Conservation (phyloP, 441 rosid genomes). For the Gossypium aridum region DNA sequence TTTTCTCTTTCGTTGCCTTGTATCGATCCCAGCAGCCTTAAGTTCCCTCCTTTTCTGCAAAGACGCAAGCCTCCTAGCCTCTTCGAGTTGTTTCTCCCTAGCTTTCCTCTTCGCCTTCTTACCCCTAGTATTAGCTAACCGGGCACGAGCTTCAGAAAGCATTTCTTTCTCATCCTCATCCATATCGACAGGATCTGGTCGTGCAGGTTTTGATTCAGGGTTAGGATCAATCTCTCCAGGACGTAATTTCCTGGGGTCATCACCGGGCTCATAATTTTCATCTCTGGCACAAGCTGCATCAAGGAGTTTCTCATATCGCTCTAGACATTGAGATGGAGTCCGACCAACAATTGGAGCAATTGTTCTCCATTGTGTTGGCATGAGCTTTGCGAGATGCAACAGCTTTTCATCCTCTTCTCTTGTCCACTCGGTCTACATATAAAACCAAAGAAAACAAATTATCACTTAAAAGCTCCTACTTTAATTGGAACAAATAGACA, state of each 20-base stretch:
- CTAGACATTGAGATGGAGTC: conserved; percentile 97
- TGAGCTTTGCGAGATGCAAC: conserved; percentile 95
- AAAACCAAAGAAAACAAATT: conserved; percentile 8
- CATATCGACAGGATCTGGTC: conserved; percentile 99
- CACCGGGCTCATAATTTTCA: conserved; percentile 90
- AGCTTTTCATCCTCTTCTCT: conserved; percentile 98
- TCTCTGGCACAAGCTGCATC: conserved; percentile 98
- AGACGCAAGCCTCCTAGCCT: conserved; percentile 98
- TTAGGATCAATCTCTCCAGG: conserved; percentile 99
- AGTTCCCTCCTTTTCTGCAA: conserved; percentile 93
- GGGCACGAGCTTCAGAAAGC: conserved; percentile 98
- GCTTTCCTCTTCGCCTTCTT: conserved; percentile 98
- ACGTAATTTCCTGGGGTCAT: conserved; percentile 88
- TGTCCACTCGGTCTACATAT: conserved; percentile 90
- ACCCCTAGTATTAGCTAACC: conserved; percentile 90
- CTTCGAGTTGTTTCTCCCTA: conserved; percentile 97
- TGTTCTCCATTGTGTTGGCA: conserved; percentile 98
- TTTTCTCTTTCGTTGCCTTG: conserved; percentile 70
- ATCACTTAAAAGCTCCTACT: conserved; percentile 8
- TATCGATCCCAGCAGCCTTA: conserved; percentile 96
- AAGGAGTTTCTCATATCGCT: conserved; percentile 92
- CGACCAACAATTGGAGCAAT: conserved; percentile 99
- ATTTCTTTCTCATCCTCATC: conserved; percentile 99
- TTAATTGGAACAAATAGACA: background rate
- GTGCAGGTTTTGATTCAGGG: conserved; percentile 97